These are phyloP conservation scores for Melanogaster broomeanus DNA, from an alignment of 768 basidiomycete genomes.

Conservation along the genomic window DNA sequence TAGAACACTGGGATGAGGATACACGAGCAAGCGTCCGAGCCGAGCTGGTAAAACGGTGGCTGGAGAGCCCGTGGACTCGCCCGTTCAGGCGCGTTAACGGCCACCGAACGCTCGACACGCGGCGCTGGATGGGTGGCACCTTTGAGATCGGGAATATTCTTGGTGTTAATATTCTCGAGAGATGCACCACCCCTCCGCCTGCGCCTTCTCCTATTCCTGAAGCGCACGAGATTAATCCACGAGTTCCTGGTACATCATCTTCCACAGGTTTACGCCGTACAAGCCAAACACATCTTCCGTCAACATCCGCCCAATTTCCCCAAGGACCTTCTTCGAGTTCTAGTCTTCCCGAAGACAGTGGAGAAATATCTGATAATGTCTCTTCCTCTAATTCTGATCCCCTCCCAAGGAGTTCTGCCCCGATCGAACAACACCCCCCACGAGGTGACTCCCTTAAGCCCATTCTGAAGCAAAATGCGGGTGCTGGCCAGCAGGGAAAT, in stretches of 20 bases:
- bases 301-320: constrained; percentile 8
- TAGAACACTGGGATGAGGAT: constrained; percentile 66
- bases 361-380: constrained; percentile 4
- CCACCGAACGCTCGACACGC: constrained; percentile 9
- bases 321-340: constrained; percentile 12
- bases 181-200: constrained; percentile 7
- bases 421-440: constrained; percentile 4
- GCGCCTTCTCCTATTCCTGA: constrained; percentile 1
- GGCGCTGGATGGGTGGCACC: constrained; percentile 68
- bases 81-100: constrained; percentile 35
- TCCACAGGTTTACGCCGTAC: constrained; percentile 17
- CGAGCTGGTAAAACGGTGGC: constrained; percentile 64
- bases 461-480: constrained; percentile 22
- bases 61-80: constrained; percentile 65
- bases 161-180: constrained; percentile 60
- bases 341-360: constrained; percentile 15
- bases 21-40: constrained; percentile 50
- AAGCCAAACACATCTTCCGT: constrained; percentile 17
- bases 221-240: constrained; percentile 1
- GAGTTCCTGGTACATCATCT: constrained; percentile 17
- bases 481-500: constrained; percentile 2
- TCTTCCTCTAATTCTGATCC: constrained; percentile 28
- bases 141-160: constrained; percentile 81
- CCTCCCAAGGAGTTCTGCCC: constrained; percentile 11
- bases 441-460: constrained; percentile 17